Percentiles rank a stretch among this genome's conserved stretches.
Evolutionary conservation across 2,329 filamentous ascomycete species (phyloP).

Genomic region (Gremmenia infestans): DNA sequence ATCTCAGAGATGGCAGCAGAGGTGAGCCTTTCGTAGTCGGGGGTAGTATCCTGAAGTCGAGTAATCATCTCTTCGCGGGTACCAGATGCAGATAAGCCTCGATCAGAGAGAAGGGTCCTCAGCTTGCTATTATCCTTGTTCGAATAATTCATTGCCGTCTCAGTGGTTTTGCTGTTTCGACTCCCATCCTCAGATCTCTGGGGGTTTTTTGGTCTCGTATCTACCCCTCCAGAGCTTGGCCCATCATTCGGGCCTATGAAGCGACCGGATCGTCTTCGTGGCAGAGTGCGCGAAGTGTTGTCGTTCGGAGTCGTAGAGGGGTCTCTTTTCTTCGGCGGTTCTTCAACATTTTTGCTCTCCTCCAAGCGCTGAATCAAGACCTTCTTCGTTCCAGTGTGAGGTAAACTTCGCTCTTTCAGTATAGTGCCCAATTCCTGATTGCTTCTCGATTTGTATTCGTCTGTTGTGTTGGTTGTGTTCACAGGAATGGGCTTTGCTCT

Average conservation of each 20-base stretch:
- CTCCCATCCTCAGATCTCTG: background rate
- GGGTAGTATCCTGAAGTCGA: conserved; percentile 8
- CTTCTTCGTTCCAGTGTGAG: background rate
- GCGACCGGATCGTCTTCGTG: background rate
- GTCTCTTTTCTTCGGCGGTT: background rate
- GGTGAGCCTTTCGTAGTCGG: conserved; percentile 11
- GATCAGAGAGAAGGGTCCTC: conserved; percentile 9
- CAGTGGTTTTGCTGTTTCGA: background rate
- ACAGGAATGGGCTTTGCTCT: background rate
- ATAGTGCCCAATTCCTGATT: background rate
- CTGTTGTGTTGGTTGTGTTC: background rate
- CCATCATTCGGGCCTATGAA: background rate
- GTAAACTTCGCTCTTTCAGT: background rate
- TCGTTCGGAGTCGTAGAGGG: background rate
- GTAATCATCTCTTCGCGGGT: conserved; percentile 19
- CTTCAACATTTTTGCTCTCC: background rate
- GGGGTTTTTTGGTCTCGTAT: background rate
- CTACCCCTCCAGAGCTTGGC: background rate
- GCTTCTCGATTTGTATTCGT: background rate
- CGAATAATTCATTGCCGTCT: conserved; percentile 5
- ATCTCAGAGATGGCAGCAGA: conserved; percentile 10
- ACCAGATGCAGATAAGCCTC: conserved; percentile 5
- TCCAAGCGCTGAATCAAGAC: background rate
- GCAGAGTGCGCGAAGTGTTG: background rate
- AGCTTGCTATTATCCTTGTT: conserved; percentile 21